A percentile compares a stretch with the other conserved stretches of the same genome.
Conservation (phyloP, 2,329 filamentous ascomycete species). For the Knufia fluminis region DNA sequence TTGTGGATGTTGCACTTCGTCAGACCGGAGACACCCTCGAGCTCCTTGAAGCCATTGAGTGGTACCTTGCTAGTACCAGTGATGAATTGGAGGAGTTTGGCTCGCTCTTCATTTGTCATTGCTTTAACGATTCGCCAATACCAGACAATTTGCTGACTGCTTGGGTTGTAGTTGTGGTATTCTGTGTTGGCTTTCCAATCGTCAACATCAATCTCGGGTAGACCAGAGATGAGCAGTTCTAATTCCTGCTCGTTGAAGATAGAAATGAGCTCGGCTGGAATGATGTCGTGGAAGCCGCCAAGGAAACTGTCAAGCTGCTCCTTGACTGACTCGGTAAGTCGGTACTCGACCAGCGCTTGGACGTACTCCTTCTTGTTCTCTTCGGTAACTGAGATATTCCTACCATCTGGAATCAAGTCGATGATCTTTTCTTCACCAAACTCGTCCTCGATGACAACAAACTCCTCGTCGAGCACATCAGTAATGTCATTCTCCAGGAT, state of each 20-base stretch:
- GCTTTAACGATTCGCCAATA: slow-evolving; percentile 97
- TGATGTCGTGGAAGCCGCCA: slow-evolving; percentile 94
- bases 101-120: slow-evolving; percentile 97
- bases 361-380: slow-evolving; percentile 99
- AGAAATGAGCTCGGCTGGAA: slow-evolving; percentile 82
- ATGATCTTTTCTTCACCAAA: slow-evolving; percentile 84
- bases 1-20: slow-evolving; percentile 98
- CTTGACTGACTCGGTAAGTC: slow-evolving; percentile 80
- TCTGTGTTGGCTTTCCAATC: slow-evolving; percentile 99
- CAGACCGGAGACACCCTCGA: slow-evolving; percentile 98
- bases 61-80: slow-evolving; percentile 98
- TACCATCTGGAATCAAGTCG: slow-evolving; percentile 77
- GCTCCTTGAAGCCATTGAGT: slow-evolving; percentile 95
- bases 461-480: slow-evolving; percentile 92
- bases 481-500: slow-evolving; percentile 98
- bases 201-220: slow-evolving; percentile 94
- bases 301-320: slow-evolving; percentile 92
- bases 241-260: slow-evolving; percentile 99
- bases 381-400: slow-evolving; percentile 87
- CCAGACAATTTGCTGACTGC: slow-evolving; percentile 96
- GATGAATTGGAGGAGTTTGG: slow-evolving; percentile 94
- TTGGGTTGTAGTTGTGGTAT: slow-evolving; percentile 93
- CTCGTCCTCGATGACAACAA: slow-evolving; percentile 85
- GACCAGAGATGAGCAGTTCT: slow-evolving; percentile 88
- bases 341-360: slow-evolving; percentile 86